Base-by-base conservation (phyloP, 2,329 filamentous ascomycete genomes). In the Aspergillaceae sp. region DNA sequence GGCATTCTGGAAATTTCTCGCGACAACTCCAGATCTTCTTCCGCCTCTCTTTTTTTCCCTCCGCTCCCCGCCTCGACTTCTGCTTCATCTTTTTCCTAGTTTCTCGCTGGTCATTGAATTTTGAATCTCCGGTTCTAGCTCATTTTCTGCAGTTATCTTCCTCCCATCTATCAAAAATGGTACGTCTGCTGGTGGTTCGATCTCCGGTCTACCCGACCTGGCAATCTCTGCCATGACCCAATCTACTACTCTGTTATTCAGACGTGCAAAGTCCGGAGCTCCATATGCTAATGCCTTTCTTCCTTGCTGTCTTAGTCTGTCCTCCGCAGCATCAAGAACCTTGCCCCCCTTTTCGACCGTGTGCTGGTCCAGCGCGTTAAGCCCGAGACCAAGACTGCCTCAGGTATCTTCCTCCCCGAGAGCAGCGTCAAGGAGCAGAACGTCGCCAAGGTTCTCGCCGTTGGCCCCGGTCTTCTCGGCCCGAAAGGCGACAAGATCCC, bases 291-390 rank as follows among this genome's bases (percentile, higher is more conserved):
- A 42, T 19, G 44, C 37, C 42, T 46, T 46, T 30, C 49, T 29
- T 43, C 19, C 26, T 32, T 7, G 10, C 35, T 27, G 45, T n/a
- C 38, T 53, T 47, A 65, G 61, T 65, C 64, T 62, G 80, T 90
- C 56, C 81, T 97, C 76, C 92, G 91, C 72, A 94, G 86, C 69
- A 90, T 98, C 82, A 92, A 91, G 75, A 83, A 84, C 64, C 90
- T 98, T 62, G 86, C 84, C 50, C 92, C 92, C 53, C 90, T 98
- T 59, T 84, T 98, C 73, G 92, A 98, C 82, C 91, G 92, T 63
- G 89, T 98, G 60, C 85, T 98, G 55, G 88, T 98, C 59, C 92
- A 98, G 83, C 88, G 92, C 73, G 75, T 96, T 75, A 97, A 97
- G 78, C 87, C 91, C 64, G 91, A 97, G 75, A 73, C 89, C 67